Base-by-base conservation (phyloP, 441 rosid species). In the Metrosideros polymorpha region DNA sequence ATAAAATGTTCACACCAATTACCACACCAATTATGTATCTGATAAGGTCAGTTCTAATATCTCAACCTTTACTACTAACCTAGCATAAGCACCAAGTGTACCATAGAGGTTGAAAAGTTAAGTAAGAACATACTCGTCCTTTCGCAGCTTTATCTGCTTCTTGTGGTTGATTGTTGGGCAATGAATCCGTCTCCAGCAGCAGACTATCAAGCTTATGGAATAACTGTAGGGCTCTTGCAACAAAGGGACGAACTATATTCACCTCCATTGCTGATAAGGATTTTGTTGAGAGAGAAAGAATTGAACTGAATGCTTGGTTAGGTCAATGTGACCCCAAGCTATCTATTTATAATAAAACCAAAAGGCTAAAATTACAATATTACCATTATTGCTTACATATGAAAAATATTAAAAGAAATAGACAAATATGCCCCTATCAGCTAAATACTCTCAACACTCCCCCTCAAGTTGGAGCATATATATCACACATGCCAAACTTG, bases 261-360 rank as follows among this genome's bases (percentile, higher is more conserved):
- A 94, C 98, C 92, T 97, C 99, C 99, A 97, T 97, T 82, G 98
- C 98, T 56, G 99, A 96, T 89, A 96, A 91, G 88, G 97, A 12
- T 49, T 49, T 49, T n/a, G n/a, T n/a, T n/a, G n/a, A n/a, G n/a
- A n/a, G n/a, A n/a, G n/a, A n/a, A n/a, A n/a, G n/a, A n/a, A n/a
- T n/a, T n/a, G n/a, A n/a, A n/a, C n/a, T n/a, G n/a, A n/a, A n/a
- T n/a, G n/a, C n/a, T n/a, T n/a, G n/a, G n/a, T n/a, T n/a, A n/a
- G n/a, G n/a, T n/a, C n/a, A n/a, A n/a, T n/a, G n/a, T n/a, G n/a
- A n/a, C n/a, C n/a, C n/a, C n/a, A n/a, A n/a, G n/a, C n/a, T n/a
- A n/a, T n/a, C n/a, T n/a, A n/a, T n/a, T n/a, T n/a, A n/a, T n/a
- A n/a, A n/a, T n/a, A n/a, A n/a, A n/a, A n/a, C n/a, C n/a, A n/a